Evolutionary conservation across 2,329 filamentous ascomycete genomes (phyloP).

Genomic region (Penicillium sp.): DNA sequence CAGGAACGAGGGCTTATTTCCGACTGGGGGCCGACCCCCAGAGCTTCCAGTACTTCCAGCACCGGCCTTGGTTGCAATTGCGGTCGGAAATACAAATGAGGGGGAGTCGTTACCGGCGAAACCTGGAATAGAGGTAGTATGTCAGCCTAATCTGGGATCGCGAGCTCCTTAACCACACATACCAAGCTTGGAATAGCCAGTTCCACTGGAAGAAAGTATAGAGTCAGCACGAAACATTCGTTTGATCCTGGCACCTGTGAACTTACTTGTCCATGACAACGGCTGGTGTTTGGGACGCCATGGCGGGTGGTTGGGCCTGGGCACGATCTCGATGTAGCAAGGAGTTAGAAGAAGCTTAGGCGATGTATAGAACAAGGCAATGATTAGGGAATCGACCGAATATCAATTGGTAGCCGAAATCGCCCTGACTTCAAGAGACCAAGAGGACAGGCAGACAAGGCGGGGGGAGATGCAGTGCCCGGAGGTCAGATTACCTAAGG

Average conservation of each 20-base stretch:
- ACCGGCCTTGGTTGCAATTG: constrained; percentile 89
- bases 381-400: neutral
- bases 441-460: constrained; percentile 28
- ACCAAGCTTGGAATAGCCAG: constrained; percentile 99
- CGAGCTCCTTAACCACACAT: constrained; percentile 35
- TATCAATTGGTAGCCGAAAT: constrained; percentile 8
- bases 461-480: constrained; percentile 19
- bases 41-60: constrained; percentile 66
- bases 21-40: constrained; percentile 83
- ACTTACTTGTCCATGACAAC: constrained; percentile 99
- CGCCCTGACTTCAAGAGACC: constrained; percentile 3
- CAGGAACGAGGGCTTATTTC: constrained; percentile 92
- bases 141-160: constrained; percentile 34
- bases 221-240: constrained; percentile 22
- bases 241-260: constrained; percentile 9
- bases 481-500: constrained; percentile 20
- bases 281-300: constrained; percentile 98
- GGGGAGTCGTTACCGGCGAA: constrained; percentile 99
- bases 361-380: neutral
- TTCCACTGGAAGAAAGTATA: constrained; percentile 65
- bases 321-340: constrained; percentile 1
- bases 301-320: constrained; percentile 42
- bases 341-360: neutral
- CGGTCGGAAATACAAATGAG: constrained; percentile 98
- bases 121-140: constrained; percentile 53